Evolutionary conservation across 2,329 filamentous ascomycete genomes (phyloP).

Genomic region (Fusarium penzigii): DNA sequence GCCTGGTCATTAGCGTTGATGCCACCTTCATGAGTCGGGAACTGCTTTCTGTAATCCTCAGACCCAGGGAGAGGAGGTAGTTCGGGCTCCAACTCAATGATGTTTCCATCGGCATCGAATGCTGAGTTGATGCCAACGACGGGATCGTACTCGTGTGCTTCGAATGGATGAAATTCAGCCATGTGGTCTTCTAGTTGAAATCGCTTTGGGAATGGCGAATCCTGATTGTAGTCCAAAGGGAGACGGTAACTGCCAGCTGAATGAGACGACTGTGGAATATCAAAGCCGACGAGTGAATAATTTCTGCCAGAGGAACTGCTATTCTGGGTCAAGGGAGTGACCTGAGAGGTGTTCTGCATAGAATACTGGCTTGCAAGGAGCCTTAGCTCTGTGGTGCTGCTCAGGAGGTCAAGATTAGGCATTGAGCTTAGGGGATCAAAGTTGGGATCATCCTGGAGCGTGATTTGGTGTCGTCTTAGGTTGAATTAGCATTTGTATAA

Average conservation of each 20-base stretch:
- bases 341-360: conserved; percentile 42
- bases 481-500: conserved; percentile 1
- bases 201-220: conserved; percentile 30
- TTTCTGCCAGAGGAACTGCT: conserved; percentile 32
- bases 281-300: conserved; percentile 31
- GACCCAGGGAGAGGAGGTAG: conserved; percentile 42
- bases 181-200: conserved; percentile 19
- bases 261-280: conserved; percentile 37
- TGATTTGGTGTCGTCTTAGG: conserved; percentile 70
- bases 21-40: conserved; percentile 11
- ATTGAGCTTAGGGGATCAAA: conserved; percentile 52
- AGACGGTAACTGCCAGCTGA: conserved; percentile 35
- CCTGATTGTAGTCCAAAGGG: conserved; percentile 36
- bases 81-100: conserved; percentile 44
- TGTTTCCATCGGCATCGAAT: conserved; percentile 54
- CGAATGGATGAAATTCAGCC: conserved; percentile 35
- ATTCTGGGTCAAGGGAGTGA: conserved; percentile 43
- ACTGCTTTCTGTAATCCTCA: conserved; percentile 10
- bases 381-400: conserved; percentile 35
- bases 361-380: conserved; percentile 40
- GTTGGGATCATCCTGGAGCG: conserved; percentile 78
- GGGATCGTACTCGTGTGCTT: conserved; percentile 40
- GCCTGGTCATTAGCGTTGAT: conserved; percentile 8
- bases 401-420: conserved; percentile 39
- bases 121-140: conserved; percentile 46